These are phyloP conservation scores for Rhododendron mucronatum DNA, from an alignment of 148 eudicot species.

Conservation along the genomic window DNA sequence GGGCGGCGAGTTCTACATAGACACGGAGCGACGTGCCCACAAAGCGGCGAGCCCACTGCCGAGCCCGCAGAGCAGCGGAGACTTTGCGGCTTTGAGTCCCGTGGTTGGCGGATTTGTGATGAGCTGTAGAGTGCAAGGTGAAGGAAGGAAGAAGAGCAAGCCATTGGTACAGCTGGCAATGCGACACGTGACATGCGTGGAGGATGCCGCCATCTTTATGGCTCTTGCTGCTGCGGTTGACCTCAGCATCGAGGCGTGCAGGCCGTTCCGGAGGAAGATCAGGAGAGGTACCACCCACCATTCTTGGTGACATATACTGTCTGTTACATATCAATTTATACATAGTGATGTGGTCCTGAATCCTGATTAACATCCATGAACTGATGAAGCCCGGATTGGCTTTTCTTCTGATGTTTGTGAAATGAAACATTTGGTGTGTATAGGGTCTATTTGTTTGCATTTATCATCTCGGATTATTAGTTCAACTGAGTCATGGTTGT, in stretches of 20 bases:
- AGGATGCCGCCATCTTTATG: slow-evolving; percentile 64
- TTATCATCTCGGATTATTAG: not conserved
- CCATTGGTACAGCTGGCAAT: slow-evolving; percentile 53
- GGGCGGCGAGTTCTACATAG: slow-evolving; percentile 59
- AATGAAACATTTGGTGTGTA: not conserved
- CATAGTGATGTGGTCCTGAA: not conserved
- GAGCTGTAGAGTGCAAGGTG: slow-evolving; percentile 59
- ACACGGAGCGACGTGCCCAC: slow-evolving; percentile 39
- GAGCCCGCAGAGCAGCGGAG: slow-evolving; percentile 62
- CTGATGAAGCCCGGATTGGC: not conserved
- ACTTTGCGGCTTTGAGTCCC: slow-evolving; percentile 43
- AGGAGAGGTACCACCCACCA: slow-evolving; percentile 29
- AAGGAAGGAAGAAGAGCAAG: slow-evolving; percentile 45
- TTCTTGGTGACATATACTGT: slow-evolving; percentile 36
- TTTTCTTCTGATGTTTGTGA: not conserved
- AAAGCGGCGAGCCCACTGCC: slow-evolving; percentile 34
- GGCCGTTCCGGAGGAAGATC: slow-evolving; percentile 41
- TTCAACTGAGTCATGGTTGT: not conserved
- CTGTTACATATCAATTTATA: not conserved
- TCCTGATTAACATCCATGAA: not conserved
- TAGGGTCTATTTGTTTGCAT: not conserved
- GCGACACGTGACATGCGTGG: slow-evolving; percentile 56
- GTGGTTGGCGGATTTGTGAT: slow-evolving; percentile 48
- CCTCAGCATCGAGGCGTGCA: slow-evolving; percentile 56
- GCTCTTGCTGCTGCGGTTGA: slow-evolving; percentile 60